Evolutionary conservation across 495 filamentous ascomycete genomes (phyloP), one percentile per base, ranked within the genome.

Genomic region (Aspergillus diversus): DNA sequence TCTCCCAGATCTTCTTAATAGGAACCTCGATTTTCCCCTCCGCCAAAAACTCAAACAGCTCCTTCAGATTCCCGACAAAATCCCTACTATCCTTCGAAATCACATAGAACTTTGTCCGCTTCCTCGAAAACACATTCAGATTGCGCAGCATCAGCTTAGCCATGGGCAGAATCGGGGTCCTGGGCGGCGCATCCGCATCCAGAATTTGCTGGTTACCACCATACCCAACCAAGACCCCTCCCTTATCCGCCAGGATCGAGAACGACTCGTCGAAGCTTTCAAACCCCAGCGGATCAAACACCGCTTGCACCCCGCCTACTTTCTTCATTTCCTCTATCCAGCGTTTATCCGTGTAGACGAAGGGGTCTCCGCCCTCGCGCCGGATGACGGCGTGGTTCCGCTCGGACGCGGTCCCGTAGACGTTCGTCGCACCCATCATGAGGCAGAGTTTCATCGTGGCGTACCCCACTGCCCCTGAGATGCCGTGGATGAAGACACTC

Each of bases 241-340:
- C 46, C 5, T 21, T 16, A 17, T 17, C 46, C 12, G 15, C 46
- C 13, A 49, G 46, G 7, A 49, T 49, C 46, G 46, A 15, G 17
- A n/a, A 49, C 17, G 46, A 49, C 46, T 49, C 46, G 16, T 49
- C 46, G 17, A 49, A 49, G 16, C 46, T 49, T 7, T 49, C 46
- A 21, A 49, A 49, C 17, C 46, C 46, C 46, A 49, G 17, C 5
- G 46, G 46, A 16, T 49, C 46, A 17, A 49, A 49, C 17, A 49
- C 46, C 12, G 46, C 46, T n/a, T 49, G 46, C 15, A 49, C 46
- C 15, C 46, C 46, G 46, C 15, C 46, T 8, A 21, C 4, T 7
- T 49, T 17, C 17, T 16, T 12, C 46, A 49, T 49, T 16, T 15
- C 46, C 46, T 17, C 46, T 8, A 49, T 17, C 46, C 46, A 49